Conservation (phyloP, 75 land plant species). For the Picea glauca region DNA sequence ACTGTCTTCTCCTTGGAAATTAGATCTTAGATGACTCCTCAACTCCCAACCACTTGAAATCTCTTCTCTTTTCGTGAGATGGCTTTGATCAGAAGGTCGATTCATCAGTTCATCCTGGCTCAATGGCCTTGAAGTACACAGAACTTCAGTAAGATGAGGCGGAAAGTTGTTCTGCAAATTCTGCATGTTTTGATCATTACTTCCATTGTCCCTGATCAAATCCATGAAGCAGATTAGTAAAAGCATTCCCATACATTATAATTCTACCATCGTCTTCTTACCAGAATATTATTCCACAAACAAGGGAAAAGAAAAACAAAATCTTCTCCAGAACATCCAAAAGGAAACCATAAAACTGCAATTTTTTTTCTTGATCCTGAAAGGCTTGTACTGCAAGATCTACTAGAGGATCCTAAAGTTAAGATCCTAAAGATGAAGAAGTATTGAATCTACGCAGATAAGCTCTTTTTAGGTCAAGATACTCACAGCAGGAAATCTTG, state of each 20-base stretch:
- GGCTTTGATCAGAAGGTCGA: constrained; percentile 4
- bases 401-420: neutral
- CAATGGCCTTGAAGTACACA: constrained; percentile 7
- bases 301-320: neutral
- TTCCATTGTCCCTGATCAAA: neutral
- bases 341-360: neutral
- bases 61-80: constrained; percentile 6
- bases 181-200: constrained; percentile 11
- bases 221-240: neutral
- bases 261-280: neutral
- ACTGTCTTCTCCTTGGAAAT: constrained; percentile 3
- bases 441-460: neutral
- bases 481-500: constrained; percentile 6
- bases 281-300: neutral
- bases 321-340: neutral
- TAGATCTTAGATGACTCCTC: constrained; percentile 1
- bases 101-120: neutral
- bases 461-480: neutral
- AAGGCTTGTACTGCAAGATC: constrained; percentile 7
- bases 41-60: constrained; percentile 5
- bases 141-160: constrained; percentile 1
- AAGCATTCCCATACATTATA: neutral
- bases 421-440: neutral
- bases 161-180: constrained; percentile 8
- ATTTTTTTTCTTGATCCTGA: too few species aligned